Evolutionary conservation across 495 filamentous ascomycete species (phyloP).

Genomic region (Xylaria longipes): DNA sequence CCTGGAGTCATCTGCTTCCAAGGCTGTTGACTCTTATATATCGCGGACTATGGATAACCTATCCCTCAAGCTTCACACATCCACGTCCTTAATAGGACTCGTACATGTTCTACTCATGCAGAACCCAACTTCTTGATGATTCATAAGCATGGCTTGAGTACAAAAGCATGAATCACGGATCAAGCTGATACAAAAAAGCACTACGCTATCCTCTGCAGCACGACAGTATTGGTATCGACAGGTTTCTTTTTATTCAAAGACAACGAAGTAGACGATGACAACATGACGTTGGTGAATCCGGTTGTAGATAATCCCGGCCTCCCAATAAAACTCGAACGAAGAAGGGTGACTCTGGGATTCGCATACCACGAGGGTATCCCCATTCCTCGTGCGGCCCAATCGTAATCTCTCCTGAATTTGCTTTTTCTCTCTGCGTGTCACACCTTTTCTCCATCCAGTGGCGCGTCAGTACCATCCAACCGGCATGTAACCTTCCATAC

Average conservation of each 20-base stretch:
- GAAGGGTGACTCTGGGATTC: not conserved
- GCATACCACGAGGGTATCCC: not conserved
- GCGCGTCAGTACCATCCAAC: constrained; percentile 10
- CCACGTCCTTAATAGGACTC: not conserved
- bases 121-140: not conserved
- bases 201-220: constrained; percentile 11
- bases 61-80: not conserved
- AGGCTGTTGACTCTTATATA: constrained; percentile 20
- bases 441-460: constrained; percentile 5
- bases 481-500: constrained; percentile 15
- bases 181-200: constrained; percentile 13
- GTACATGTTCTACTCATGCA: not conserved
- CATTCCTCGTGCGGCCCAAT: constrained; percentile 14
- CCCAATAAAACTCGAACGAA: not conserved
- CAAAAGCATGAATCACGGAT: constrained; percentile 12
- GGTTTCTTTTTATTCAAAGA: constrained; percentile 23
- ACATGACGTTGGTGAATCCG: constrained; percentile 6
- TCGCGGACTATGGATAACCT: not conserved
- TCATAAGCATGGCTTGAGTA: constrained; percentile 15
- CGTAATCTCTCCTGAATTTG: not conserved
- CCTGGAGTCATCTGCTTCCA: too few relatives aligned
- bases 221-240: not conserved
- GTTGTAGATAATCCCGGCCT: constrained; percentile 10
- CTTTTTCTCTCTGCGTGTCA: constrained; percentile 21
- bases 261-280: constrained; percentile 1